Evolutionary conservation across 148 eudicot species (phyloP).

Genomic region (Vaccinium vitisidaea): DNA sequence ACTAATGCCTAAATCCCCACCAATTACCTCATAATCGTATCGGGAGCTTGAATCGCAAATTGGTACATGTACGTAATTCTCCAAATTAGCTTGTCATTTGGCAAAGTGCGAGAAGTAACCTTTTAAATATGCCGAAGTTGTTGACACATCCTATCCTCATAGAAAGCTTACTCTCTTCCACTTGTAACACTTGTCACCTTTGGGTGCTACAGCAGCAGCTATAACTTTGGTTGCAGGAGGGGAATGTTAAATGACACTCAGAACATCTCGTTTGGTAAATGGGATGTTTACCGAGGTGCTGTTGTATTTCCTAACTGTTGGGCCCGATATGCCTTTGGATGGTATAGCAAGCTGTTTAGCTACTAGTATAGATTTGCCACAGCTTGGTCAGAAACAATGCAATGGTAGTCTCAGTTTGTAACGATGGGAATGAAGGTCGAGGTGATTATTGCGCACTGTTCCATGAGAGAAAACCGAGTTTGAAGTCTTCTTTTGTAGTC

Average conservation of each 20-base stretch:
- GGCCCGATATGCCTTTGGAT: background rate
- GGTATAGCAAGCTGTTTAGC: background rate
- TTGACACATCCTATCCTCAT: background rate
- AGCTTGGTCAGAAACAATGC: background rate
- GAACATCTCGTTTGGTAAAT: background rate
- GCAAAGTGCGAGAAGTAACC: background rate
- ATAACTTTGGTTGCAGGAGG: background rate
- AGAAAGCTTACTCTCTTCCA: background rate
- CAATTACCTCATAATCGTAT: too few species aligned
- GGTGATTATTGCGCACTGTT: background rate
- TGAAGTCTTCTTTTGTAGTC: background rate
- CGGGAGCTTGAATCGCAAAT: too few species aligned
- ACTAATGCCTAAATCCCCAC: too few species aligned
- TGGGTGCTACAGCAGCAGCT: background rate
- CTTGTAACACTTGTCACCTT: background rate
- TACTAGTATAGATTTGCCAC: background rate
- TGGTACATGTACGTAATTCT: too few species aligned
- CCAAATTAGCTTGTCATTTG: too few species aligned
- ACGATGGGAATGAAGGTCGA: background rate
- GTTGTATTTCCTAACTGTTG: conserved; percentile 11
- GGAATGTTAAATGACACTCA: background rate
- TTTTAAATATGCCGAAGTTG: background rate
- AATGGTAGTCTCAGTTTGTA: background rate
- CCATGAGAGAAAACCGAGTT: background rate
- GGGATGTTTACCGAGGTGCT: background rate